Conservation (phyloP, 768 basidiomycete genomes). For the Lactarius trivialis region DNA sequence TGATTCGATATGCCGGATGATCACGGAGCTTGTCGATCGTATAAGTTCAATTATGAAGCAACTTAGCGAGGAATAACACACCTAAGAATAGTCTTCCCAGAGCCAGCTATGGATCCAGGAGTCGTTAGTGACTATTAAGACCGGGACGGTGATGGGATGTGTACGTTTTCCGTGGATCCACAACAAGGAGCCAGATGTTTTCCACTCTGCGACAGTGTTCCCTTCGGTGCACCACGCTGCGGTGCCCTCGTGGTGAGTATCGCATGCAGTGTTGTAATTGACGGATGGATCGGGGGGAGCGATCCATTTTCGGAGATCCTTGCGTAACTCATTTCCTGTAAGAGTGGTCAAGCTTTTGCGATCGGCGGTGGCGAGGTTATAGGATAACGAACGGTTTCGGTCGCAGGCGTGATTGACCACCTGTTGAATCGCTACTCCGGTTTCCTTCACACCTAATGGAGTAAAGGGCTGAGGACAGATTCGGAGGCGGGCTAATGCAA, state of each 20-base stretch:
- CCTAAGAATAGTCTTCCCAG: neutral
- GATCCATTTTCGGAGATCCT: no score
- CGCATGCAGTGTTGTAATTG: neutral
- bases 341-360: neutral
- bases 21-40: neutral
- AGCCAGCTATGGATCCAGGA: neutral
- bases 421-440: neutral
- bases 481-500: no score
- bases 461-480: no score
- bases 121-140: neutral
- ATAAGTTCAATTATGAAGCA: neutral
- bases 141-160: no score
- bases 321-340: neutral
- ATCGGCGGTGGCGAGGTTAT: neutral
- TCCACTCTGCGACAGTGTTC: neutral
- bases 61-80: neutral
- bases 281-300: neutral
- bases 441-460: no score
- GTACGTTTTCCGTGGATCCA: neutral
- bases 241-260: neutral
- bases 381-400: neutral
- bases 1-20: neutral
- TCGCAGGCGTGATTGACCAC: neutral
- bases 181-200: neutral
- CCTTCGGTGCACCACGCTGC: neutral